These are phyloP conservation scores for Ceratocystis eucalypticola DNA, from an alignment of 2,329 filamentous ascomycete genomes.

Conservation along the genomic window DNA sequence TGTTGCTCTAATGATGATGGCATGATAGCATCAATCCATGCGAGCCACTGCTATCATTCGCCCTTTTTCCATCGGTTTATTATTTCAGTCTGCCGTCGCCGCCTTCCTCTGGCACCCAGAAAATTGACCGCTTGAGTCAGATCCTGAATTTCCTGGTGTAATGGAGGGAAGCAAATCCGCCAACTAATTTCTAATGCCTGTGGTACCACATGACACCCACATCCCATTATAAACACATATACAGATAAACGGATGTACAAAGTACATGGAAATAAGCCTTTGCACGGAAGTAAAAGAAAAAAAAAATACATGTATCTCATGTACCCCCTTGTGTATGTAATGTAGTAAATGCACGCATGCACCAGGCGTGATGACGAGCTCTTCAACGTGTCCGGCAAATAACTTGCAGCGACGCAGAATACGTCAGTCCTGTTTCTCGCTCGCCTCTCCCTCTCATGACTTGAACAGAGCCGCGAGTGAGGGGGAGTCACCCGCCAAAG, in stretches of 20 bases:
- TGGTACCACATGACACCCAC: constrained; percentile 6
- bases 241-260: neutral
- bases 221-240: neutral
- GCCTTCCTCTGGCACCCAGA: neutral
- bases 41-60: neutral
- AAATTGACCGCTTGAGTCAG: neutral
- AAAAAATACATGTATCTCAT: neutral
- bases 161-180: constrained; percentile 3
- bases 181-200: constrained; percentile 6
- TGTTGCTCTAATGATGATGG: too few species aligned
- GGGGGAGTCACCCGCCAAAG: too few species aligned
- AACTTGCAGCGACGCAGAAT: neutral
- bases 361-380: neutral
- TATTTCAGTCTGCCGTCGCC: neutral
- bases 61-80: neutral
- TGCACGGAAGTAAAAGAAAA: neutral
- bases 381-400: neutral
- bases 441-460: too few species aligned
- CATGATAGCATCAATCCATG: too few species aligned
- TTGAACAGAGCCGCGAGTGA: too few species aligned
- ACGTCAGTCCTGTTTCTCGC: neutral
- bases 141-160: neutral
- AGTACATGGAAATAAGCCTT: neutral
- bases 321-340: neutral
- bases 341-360: neutral